phyloP scores from a whole-genome alignment of 176 grass and related monocot genomes.

The Oryza longistaminata region DNA sequence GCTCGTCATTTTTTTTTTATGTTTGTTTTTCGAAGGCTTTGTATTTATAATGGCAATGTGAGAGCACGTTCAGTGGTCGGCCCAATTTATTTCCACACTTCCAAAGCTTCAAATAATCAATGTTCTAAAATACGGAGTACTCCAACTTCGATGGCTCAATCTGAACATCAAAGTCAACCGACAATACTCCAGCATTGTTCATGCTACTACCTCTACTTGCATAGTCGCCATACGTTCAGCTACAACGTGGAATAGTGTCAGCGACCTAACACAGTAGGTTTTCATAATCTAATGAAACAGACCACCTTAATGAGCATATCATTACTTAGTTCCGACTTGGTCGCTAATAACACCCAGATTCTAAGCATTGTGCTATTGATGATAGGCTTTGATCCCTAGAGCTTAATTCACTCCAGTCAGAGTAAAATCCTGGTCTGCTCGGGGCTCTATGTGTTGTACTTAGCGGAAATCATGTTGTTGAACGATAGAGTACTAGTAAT shows the following conservation, averaged over 20 bases:
- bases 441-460: slow-evolving; percentile 40
- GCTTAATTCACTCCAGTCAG: background rate
- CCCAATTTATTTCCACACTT: background rate
- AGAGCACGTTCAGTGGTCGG: background rate
- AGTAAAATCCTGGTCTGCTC: slow-evolving; percentile 26
- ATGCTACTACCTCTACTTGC: background rate
- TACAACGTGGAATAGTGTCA: background rate
- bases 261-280: background rate
- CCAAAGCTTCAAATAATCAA: background rate
- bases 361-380: background rate
- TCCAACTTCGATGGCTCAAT: background rate
- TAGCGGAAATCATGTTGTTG: slow-evolving; percentile 22
- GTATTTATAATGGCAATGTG: background rate
- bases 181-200: background rate
- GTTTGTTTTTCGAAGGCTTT: background rate
- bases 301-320: background rate
- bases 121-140: background rate
- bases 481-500: background rate
- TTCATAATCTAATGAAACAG: background rate
- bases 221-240: background rate
- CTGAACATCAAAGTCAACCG: background rate
- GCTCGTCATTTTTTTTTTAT: background rate
- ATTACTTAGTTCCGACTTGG: background rate
- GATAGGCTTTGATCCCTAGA: slow-evolving; percentile 1
- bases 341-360: background rate